Evolutionary conservation across 192 early-diverging fungal species (phyloP), one percentile per base, ranked within the genome.

Genomic region (Phycomyces blakesleeanus): DNA sequence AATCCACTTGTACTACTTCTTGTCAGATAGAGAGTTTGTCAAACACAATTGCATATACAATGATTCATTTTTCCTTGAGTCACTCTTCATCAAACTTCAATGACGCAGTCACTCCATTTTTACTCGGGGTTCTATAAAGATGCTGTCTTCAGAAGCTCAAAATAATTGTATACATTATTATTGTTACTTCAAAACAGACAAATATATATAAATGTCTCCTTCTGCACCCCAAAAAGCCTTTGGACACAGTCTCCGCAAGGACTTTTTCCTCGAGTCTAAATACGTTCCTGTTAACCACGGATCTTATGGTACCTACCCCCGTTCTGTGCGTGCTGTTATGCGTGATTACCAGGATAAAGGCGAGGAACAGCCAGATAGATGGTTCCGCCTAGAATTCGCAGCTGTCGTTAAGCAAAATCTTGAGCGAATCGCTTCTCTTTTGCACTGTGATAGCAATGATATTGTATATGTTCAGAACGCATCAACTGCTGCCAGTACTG

Each of bases 281-380:
- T 83, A 64, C 21, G 75, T 77, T 24, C 74, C 81, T 18, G 57
- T 75, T 37, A 88, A 88, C 69, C 79, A 88, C 49, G 86, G 86
- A 15, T 88, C 86, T 15, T 88, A 63, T 56, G 86, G 86, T 64
- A 68, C 53, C 2, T 64, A 64, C 29, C 81, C 63, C n/a, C 34
- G 57, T 5, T 20, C 3, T 0, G 71, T 84, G 16, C 25, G 52
- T 21, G 59, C 54, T 25, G 57, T 27, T 14, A 61, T 74, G 0
- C 40, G 37, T 20, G 34, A 52, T 53, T 65, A 53, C 47, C 52
- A 53, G 40, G 54, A 57, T 11, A 55, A 27, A 18, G 51, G 55
- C 39, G 83, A 85, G 50, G 12, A 6, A 0, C 55, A 67, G 11
- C 75, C 73, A 55, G 86, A 87, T 51, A 41, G 51, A 21, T 86